phyloP scores from a whole-genome alignment of 202 grass and related monocot genomes.

The Dendrocalamus latiflorus region DNA sequence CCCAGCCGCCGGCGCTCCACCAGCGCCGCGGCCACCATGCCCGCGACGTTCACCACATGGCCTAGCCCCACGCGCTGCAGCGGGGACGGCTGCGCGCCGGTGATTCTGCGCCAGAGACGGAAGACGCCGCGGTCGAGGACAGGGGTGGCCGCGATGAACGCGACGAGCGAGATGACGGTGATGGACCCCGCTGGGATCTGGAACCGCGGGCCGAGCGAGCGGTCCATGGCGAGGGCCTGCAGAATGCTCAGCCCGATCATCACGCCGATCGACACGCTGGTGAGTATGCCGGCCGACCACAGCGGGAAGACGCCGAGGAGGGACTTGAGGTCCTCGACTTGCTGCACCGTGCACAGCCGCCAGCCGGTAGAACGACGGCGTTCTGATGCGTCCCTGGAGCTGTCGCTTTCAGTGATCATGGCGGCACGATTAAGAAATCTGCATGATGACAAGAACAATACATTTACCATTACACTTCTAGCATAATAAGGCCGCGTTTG shows the following conservation, averaged over 20 bases:
- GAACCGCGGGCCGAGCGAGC: conserved; percentile 40
- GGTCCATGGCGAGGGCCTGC: conserved; percentile 58
- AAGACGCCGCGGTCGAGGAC: conserved; percentile 29
- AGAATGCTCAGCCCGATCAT: conserved; percentile 37
- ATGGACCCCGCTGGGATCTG: conserved; percentile 46
- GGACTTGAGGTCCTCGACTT: conserved; percentile 60
- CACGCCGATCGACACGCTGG: conserved; percentile 35
- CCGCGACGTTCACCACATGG: conserved; percentile 25
- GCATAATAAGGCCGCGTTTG: not conserved
- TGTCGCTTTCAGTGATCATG: conserved; percentile 13
- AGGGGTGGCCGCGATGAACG: conserved; percentile 7
- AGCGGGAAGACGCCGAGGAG: conserved; percentile 33
- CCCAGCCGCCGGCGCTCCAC: conserved; percentile 22
- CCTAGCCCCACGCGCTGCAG: conserved; percentile 52
- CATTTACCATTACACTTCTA: not conserved
- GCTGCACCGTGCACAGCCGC: conserved; percentile 47
- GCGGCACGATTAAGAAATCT: conserved; percentile 59
- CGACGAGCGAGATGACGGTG: conserved; percentile 8
- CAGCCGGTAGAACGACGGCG: not conserved
- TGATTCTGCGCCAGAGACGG: conserved; percentile 32
- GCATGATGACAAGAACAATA: not conserved
- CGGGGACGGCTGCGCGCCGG: conserved; percentile 10
- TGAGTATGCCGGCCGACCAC: conserved; percentile 28
- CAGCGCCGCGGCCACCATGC: conserved; percentile 27
- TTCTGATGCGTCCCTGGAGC: not conserved